Conservation (phyloP, 208 protist genomes). For the Crithidia mellificae region DNA sequence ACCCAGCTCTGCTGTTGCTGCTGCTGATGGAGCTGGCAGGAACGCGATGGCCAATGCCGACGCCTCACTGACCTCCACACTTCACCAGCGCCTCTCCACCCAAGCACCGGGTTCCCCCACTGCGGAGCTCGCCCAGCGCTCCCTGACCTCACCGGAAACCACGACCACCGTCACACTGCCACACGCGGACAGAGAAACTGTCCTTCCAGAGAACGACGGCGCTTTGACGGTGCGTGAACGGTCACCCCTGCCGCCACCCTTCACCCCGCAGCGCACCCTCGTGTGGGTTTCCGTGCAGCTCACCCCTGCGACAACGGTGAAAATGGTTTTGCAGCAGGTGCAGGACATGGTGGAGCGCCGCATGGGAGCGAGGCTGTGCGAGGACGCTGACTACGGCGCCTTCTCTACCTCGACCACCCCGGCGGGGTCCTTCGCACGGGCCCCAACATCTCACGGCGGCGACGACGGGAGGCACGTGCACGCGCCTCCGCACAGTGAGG, state of each 20-base stretch:
- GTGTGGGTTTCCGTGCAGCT: conserved; percentile 53
- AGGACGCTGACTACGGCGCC: not conserved
- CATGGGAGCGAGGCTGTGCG: conserved; percentile 33
- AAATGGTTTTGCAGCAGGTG: conserved; percentile 31
- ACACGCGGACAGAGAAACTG: no score
- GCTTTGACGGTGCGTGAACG: no score
- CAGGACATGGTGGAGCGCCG: conserved; percentile 38
- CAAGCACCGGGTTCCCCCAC: not conserved
- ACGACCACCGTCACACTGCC: not conserved
- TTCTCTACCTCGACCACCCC: conserved; percentile 13
- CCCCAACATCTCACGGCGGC: not conserved
- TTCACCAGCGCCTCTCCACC: not conserved
- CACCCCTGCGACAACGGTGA: conserved; percentile 30
- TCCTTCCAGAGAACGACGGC: no score
- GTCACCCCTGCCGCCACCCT: not conserved
- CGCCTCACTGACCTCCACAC: not conserved
- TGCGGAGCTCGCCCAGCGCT: not conserved
- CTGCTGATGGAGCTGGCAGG: no score
- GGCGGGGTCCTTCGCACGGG: not conserved
- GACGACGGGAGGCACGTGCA: not conserved
- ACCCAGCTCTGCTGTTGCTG: not conserved
- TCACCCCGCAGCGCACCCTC: conserved; percentile 9
- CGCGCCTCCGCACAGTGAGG: no score
- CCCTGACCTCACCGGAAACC: not conserved
- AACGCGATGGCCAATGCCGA: not conserved